phyloP scores from a whole-genome alignment of 2,329 filamentous ascomycete genomes.

The Fusarium sp. region DNA sequence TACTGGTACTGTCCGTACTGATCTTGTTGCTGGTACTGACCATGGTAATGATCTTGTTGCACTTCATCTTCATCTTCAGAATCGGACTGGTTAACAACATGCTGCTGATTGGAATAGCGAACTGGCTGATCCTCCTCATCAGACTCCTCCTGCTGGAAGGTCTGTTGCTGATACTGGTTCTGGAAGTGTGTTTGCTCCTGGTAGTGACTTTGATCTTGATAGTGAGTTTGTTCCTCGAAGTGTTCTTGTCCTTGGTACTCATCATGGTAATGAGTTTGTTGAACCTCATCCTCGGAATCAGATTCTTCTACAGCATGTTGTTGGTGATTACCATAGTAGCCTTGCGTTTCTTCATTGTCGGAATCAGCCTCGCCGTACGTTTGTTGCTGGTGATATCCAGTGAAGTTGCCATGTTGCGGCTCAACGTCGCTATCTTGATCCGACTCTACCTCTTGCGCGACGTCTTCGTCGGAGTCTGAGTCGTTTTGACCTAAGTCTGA shows the following conservation, averaged over 20 bases:
- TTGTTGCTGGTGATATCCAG: background rate
- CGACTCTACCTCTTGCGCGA: background rate
- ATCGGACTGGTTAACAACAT: background rate
- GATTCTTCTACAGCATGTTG: background rate
- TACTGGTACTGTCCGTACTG: background rate
- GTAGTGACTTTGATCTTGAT: background rate
- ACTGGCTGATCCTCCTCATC: background rate
- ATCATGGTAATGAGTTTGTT: background rate
- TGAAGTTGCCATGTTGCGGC: background rate
- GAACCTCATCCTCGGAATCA: background rate
- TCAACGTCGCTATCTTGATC: background rate
- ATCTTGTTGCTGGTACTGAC: background rate
- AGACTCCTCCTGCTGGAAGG: background rate
- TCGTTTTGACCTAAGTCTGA: background rate
- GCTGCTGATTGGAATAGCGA: background rate
- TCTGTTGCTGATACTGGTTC: background rate
- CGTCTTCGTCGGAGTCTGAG: background rate
- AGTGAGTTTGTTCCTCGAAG: background rate
- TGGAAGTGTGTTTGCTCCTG: background rate
- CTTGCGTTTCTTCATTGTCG: background rate
- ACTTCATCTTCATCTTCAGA: background rate
- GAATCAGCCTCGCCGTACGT: background rate
- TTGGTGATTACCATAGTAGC: background rate
- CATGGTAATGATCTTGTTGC: background rate
- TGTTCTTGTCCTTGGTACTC: background rate